Conservation (phyloP, 2,329 filamentous ascomycete genomes). For the Sordariomycetes sp. region DNA sequence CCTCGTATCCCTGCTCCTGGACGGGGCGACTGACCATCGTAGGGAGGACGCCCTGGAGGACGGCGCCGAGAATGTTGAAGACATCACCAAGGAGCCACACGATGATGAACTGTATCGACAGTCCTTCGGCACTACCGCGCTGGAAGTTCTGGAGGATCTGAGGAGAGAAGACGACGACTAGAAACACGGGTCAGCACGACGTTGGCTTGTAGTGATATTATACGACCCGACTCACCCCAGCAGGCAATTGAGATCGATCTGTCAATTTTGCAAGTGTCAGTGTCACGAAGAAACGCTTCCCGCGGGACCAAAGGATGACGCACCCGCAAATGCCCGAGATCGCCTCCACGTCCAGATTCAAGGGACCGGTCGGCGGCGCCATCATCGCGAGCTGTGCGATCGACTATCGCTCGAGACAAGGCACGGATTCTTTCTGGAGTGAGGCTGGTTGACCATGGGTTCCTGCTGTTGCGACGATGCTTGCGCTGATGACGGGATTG, state of each 20-base stretch:
- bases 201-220: background rate
- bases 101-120: constrained; percentile 84
- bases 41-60: constrained; percentile 80
- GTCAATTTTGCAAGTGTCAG: constrained; percentile 4
- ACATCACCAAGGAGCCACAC: constrained; percentile 91
- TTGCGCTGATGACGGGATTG: background rate
- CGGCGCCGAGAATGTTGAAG: constrained; percentile 90
- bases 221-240: constrained; percentile 39
- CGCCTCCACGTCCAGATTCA: constrained; percentile 74
- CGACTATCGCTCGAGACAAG: background rate
- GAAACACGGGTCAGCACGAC: constrained; percentile 2
- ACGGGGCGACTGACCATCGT: constrained; percentile 56
- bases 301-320: constrained; percentile 12
- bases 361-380: constrained; percentile 39
- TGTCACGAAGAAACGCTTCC: background rate
- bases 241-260: constrained; percentile 94
- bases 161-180: constrained; percentile 87
- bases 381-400: constrained; percentile 17
- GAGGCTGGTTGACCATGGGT: background rate
- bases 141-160: constrained; percentile 95
- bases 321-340: constrained; percentile 86
- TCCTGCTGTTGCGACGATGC: background rate
- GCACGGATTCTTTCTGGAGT: background rate
- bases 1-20: constrained; percentile 1
- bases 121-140: constrained; percentile 69